These are phyloP conservation scores for Termitomyces heimii DNA, from an alignment of 768 basidiomycete species.

Conservation along the genomic window DNA sequence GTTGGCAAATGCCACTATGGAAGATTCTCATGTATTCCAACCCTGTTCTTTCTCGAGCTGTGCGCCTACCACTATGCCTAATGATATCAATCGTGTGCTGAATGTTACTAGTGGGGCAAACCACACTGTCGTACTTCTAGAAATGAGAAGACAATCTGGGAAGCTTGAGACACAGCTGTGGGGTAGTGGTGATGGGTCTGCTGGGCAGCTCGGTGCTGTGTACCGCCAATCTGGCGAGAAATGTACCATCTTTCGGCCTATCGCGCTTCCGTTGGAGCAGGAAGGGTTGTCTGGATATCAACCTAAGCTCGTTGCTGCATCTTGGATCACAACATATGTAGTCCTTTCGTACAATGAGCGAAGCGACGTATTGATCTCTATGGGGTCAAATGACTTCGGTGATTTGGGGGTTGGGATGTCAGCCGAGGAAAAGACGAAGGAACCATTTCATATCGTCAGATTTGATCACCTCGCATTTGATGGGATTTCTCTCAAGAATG, in stretches of 20 bases:
- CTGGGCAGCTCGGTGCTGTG: slow-evolving; percentile 64
- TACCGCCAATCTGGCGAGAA: slow-evolving; percentile 18
- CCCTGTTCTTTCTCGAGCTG: slow-evolving; percentile 31
- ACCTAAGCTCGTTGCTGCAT: slow-evolving; percentile 47
- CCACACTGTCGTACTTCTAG: slow-evolving; percentile 70
- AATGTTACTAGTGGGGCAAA: slow-evolving; percentile 69
- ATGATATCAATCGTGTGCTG: slow-evolving; percentile 27
- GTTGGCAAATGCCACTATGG: slow-evolving; percentile 36
- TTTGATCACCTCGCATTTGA: slow-evolving; percentile 33
- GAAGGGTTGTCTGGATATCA: slow-evolving; percentile 34
- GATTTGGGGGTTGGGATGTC: slow-evolving; percentile 56
- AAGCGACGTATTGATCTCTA: slow-evolving; percentile 58
- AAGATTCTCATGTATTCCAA: slow-evolving; percentile 39
- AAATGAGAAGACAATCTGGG: slow-evolving; percentile 16
- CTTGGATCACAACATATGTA: slow-evolving; percentile 85
- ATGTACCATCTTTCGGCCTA: slow-evolving; percentile 38
- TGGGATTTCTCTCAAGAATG: slow-evolving; percentile 17
- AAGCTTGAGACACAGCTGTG: slow-evolving; percentile 40
- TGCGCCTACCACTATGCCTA: slow-evolving; percentile 24
- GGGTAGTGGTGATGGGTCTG: slow-evolving; percentile 68
- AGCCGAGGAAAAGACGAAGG: slow-evolving; percentile 11
- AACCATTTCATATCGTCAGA: slow-evolving; percentile 33
- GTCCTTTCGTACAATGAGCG: slow-evolving; percentile 40
- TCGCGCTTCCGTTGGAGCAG: slow-evolving; percentile 34
- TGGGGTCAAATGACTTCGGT: slow-evolving; percentile 85